Base-by-base conservation (phyloP, 2,329 filamentous ascomycete genomes). In the Aspergillus brasiliensis region DNA sequence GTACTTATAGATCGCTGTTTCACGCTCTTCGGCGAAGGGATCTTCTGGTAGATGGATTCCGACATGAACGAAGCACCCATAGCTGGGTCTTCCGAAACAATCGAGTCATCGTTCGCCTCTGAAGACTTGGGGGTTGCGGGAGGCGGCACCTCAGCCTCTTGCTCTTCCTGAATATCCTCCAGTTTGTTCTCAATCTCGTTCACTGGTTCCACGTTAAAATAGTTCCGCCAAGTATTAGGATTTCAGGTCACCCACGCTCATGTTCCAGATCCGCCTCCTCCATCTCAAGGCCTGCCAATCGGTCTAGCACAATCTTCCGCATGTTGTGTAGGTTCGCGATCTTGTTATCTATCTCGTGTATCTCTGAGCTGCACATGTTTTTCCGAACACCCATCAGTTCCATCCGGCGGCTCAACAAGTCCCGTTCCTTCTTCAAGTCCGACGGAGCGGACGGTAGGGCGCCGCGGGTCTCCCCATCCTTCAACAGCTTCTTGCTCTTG, bases 281-380 rank as follows among this genome's bases (percentile, higher is more conserved):
- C 74, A 94, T 89, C 77, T 99, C 95, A 62, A 98, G 80, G 2
- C 85, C 86, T 1, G 93, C 93, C 66, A 99, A 78, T 63, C 95
- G 85, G 57, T 97, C 92, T 59, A 99, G 77, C 48, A 98, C 90
- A 62, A 97, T 96, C 72, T 89, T 90, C 66, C 95, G 89, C 92
- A 98, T 97, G 63, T 87, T 91, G 68, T 92, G 89, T 57, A 99
- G 81, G 75, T 98, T 98, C 62, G 91, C 87, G 64, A 99, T 94
- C 78, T 98, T 99, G 78, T 90, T 93, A 78, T 99, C 95, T 62
- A 99, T 97, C 72, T 99, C 95, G 61, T 88, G 87, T 60, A 99
- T 98, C 77, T 99, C 95, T 64, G 91, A 91, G 70, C 92, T 95
- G 67, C 93, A 94, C 94, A 99, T 97, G 72, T 95, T 97, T 78